Evolutionary conservation across 306 rosid genomes (phyloP), one percentile per base, ranked within the genome.

Genomic region (Castanea mollissima): DNA sequence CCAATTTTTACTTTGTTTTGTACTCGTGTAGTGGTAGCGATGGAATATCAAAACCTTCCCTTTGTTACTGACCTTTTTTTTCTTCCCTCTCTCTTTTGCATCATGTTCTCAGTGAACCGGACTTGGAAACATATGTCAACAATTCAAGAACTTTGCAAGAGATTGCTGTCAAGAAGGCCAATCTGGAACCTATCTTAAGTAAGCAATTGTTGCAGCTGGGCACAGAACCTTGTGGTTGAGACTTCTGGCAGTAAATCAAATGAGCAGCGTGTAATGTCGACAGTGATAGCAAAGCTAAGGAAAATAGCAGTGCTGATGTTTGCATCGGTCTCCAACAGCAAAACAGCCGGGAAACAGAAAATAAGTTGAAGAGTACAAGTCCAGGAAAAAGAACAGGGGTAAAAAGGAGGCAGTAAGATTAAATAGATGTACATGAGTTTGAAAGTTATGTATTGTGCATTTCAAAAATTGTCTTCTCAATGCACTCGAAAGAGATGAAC

Each of bases 81-180:
- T 18, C 58, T 23, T 19, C 8, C 41, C 51, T 21, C 54, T 13
- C 4, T 18, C 25, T 14, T 6, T 15, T 18, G 21, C 67, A 59
- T 64, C n/a, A 15, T 41, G 15, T 55, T 51, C 11, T 31, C n/a
- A 32, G 63, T 52, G 74, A 5, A 13, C 41, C 2, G 21, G 68
- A 55, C 55, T 55, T 27, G 49, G 14, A 14, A 60, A 58, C 54
- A 58, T 41, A 19, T 52, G 20, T 64, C 70, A 64, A 64, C 2
- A 1, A 64, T 20, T 54, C 55, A 3, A 55, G 67, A 32, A 38
- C 65, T 81, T 60, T 78, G 78, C 20, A 55, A 49, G 69, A 77
- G 68, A n/a, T 38, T 85, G 55, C 60, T 38, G 46, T 62, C 11
- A 18, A 81, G 69, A 69, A 74, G 73, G 55, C 25, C 16, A 19